Conservation (phyloP, 768 basidiomycete species). For the Rhizopogon vinicolor region DNA sequence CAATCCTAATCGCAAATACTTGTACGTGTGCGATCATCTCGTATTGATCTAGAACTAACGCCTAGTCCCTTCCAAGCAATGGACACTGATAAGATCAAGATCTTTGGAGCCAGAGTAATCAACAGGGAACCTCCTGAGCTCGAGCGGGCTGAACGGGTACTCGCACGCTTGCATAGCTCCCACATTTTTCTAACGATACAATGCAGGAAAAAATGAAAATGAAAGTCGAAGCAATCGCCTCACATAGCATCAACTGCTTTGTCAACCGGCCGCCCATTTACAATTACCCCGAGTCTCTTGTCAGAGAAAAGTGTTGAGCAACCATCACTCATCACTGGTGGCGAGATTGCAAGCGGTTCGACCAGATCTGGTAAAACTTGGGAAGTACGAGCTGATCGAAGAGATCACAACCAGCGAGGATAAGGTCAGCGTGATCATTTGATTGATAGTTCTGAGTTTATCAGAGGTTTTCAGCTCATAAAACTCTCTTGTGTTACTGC, state of each 20-base stretch:
- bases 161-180: slow-evolving; percentile 13
- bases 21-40: slow-evolving; percentile 45
- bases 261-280: slow-evolving; percentile 98
- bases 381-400: slow-evolving; percentile 91
- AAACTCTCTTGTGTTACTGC: slow-evolving; percentile 99
- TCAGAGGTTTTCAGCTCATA: slow-evolving; percentile 63
- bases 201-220: slow-evolving; percentile 98
- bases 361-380: slow-evolving; percentile 93
- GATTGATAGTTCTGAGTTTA: slow-evolving; percentile 1
- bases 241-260: slow-evolving; percentile 95
- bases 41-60: not conserved
- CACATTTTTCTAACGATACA: not conserved
- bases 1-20: slow-evolving; percentile 96
- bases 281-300: slow-evolving; percentile 99
- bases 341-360: slow-evolving; percentile 95
- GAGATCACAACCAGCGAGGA: slow-evolving; percentile 99
- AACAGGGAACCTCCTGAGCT: slow-evolving; percentile 95
- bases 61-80: slow-evolving; percentile 55
- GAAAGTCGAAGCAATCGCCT: slow-evolving; percentile 91
- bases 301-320: slow-evolving; percentile 95
- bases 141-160: slow-evolving; percentile 88
- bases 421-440: slow-evolving; percentile 52
- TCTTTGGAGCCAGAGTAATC: slow-evolving; percentile 92
- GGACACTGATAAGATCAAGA: slow-evolving; percentile 99
- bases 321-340: slow-evolving; percentile 92